Percentiles rank a stretch among this genome's conserved stretches.
Conservation (phyloP, 164 flowering plant species). For the Paratinospora sagittata region DNA sequence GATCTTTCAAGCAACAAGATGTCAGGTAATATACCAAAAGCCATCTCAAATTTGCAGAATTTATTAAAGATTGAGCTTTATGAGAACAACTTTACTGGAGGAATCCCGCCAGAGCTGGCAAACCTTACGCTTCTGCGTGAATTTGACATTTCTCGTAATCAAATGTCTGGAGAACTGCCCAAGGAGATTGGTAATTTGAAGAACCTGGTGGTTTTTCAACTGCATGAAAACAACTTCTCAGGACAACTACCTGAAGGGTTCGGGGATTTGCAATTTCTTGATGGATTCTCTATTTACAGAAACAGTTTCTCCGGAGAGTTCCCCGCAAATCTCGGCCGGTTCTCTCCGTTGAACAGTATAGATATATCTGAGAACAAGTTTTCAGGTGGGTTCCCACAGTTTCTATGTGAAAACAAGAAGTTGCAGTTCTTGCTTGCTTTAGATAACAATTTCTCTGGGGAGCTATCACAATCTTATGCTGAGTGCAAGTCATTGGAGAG, state of each 20-base stretch:
- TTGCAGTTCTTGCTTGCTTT: slow-evolving; percentile 60
- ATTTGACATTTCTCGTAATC: slow-evolving; percentile 68
- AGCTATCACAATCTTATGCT: slow-evolving; percentile 57
- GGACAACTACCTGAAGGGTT: slow-evolving; percentile 72
- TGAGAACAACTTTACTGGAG: slow-evolving; percentile 62
- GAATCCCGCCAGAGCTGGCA: slow-evolving; percentile 55
- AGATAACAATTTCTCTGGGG: slow-evolving; percentile 66
- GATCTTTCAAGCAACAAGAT: slow-evolving; percentile 66
- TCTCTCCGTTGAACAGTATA: slow-evolving; percentile 50
- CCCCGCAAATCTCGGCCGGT: slow-evolving; percentile 69
- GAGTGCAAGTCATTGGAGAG: slow-evolving; percentile 63
- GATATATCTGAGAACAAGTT: slow-evolving; percentile 92
- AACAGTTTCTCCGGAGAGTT: slow-evolving; percentile 71
- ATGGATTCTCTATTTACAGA: slow-evolving; percentile 54
- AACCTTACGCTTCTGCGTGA: slow-evolving; percentile 56
- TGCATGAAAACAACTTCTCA: slow-evolving; percentile 50
- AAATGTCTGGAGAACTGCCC: slow-evolving; percentile 59
- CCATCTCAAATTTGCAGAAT: slow-evolving; percentile 45
- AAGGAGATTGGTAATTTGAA: slow-evolving; percentile 47
- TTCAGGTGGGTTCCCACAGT: slow-evolving; percentile 67
- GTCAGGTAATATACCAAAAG: slow-evolving; percentile 51
- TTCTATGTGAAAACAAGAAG: slow-evolving; percentile 49
- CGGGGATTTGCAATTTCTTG: slow-evolving; percentile 53
- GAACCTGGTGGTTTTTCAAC: slow-evolving; percentile 58
- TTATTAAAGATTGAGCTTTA: slow-evolving; percentile 69